Evolutionary conservation across 2,329 filamentous ascomycete genomes (phyloP).

Genomic region (Claviceps purpurea): DNA sequence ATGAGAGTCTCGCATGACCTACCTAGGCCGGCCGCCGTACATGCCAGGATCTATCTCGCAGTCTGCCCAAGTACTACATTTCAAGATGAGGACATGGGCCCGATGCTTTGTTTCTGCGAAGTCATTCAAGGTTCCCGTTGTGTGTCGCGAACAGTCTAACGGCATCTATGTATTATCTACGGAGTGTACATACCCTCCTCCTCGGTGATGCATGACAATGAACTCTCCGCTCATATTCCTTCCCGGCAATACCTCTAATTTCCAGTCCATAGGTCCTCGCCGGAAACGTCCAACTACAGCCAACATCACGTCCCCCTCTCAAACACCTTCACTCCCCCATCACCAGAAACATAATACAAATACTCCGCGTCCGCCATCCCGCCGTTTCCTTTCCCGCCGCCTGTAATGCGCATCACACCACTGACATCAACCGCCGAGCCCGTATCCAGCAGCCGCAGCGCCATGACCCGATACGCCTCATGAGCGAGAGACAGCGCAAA

Average conservation of each 20-base stretch:
- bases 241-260: not conserved
- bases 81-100: no score
- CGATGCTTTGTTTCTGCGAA: no score
- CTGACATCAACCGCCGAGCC: slow-evolving; percentile 85
- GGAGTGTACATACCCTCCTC: no score
- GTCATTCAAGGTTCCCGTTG: no score
- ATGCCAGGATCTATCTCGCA: no score
- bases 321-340: slow-evolving; percentile 73
- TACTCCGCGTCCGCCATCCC: slow-evolving; percentile 42
- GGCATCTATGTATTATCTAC: no score
- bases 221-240: not conserved
- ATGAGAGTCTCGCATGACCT: no score
- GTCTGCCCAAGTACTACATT: no score
- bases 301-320: slow-evolving; percentile 49
- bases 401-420: slow-evolving; percentile 68
- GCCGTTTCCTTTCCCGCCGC: slow-evolving; percentile 28
- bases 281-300: not conserved
- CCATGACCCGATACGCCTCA: slow-evolving; percentile 55
- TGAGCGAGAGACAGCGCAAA: slow-evolving; percentile 63
- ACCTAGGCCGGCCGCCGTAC: no score
- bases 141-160: no score
- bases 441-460: slow-evolving; percentile 66
- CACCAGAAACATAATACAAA: slow-evolving; percentile 66
- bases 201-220: no score
- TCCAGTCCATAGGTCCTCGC: not conserved